Evolutionary conservation across 257 asterid genomes (phyloP), one percentile per base, ranked within the genome.

Genomic region (Solanum clarkiae): DNA sequence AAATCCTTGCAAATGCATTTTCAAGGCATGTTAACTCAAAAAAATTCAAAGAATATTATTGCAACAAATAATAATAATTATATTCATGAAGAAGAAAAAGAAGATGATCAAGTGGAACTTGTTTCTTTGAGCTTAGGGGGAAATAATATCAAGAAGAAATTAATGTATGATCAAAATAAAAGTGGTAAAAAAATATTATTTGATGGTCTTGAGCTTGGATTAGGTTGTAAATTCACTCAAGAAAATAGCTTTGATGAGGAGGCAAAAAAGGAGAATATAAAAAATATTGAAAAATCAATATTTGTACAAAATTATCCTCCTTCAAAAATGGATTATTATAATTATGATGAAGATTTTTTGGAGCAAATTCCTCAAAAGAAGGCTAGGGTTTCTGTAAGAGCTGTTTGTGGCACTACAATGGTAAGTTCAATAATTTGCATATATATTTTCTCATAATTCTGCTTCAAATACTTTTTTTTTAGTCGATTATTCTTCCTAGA

Each of bases 321-420:
- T 0, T 72, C n/a, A 12, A 74, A 74, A 45, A n/a, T 74, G 26
- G 65, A 65, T 65, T 24, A 65, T 65, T 24, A 24, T 53, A 55
- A 80, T 32, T 90, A 88, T 10, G 88, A 86, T 59, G 92, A 87
- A 22, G 69, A 79, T 0, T 26, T 82, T 45, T 13, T 86, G 89
- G 88, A 86, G 85, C 88, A 86, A 5, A 84, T 53, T 74, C 88
- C 90, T 79, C 65, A 80, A 88, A 92, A 91, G 92, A 90, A 89
- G 66, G 87, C 93, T 59, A 91, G 94, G 83, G 94, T 92, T 84
- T 92, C 92, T 80, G 88, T 92, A 1, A 87, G 91, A 86, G 91
- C 93, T 53, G 79, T 88, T 18, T 92, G 94, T 81, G 89, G 84
- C 91, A 79, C 91, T 59, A 90, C 89, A 75, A 92, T 91, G 91